Percentiles rank a stretch among this genome's conserved stretches.
These are phyloP conservation scores for Botrytis deweyae DNA, from an alignment of 2,329 filamentous ascomycete species.

Conservation along the genomic window DNA sequence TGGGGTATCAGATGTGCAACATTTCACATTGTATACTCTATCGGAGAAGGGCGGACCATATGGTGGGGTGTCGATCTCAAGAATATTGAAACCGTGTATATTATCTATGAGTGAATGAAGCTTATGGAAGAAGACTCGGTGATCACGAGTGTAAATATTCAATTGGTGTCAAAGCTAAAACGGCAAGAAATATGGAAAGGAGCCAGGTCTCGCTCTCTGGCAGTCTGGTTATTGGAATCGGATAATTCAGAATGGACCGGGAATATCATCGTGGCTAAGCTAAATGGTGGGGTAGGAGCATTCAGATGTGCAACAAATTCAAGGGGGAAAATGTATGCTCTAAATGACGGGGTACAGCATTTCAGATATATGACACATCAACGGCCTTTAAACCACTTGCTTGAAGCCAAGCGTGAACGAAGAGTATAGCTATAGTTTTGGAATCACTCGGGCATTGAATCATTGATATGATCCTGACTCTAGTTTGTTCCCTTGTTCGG, in stretches of 20 bases:
- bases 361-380: background rate
- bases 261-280: background rate
- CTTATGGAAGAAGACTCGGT: background rate
- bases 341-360: background rate
- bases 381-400: background rate
- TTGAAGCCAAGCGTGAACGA: background rate
- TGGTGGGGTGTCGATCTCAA: background rate
- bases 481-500: background rate
- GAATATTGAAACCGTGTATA: background rate
- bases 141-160: background rate
- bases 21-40: background rate
- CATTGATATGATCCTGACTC: background rate
- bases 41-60: background rate
- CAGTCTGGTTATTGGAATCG: background rate
- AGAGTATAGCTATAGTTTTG: background rate
- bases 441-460: background rate
- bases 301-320: background rate
- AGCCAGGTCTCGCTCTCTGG: background rate
- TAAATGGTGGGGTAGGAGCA: background rate
- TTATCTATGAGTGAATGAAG: background rate
- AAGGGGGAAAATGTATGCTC: background rate
- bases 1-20: conserved; percentile 1
- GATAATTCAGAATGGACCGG: background rate
- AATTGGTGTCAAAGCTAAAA: background rate
- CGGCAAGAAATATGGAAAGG: background rate